Evolutionary conservation across 331 rosid species (phyloP).

Genomic region (Quercus lobata): DNA sequence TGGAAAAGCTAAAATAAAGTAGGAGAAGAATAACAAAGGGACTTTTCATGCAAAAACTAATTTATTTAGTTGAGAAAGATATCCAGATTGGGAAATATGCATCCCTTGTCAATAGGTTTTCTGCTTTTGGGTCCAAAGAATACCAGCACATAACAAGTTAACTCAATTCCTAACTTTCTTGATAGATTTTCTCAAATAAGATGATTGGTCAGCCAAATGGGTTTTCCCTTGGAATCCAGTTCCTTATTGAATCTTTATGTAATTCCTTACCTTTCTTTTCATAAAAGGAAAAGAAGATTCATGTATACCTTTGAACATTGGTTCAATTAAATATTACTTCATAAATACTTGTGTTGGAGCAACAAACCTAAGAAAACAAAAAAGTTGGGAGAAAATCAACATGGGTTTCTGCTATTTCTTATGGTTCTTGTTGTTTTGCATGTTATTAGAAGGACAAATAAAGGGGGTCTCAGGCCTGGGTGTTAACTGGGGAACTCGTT

Average conservation of each 20-base stretch:
- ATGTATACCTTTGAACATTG: neutral
- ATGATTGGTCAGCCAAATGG: slow-evolving; percentile 12
- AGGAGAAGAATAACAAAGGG: neutral
- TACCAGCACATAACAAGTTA: slow-evolving; percentile 24
- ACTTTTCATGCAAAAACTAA: neutral
- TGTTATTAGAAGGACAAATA: slow-evolving; percentile 29
- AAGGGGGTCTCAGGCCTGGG: slow-evolving; percentile 38
- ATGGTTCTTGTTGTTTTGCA: slow-evolving; percentile 34
- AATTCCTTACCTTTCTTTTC: slow-evolving; percentile 50
- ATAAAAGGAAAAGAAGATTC: slow-evolving; percentile 27
- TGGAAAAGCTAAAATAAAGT: neutral
- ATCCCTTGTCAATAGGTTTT: slow-evolving; percentile 16
- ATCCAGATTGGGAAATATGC: neutral
- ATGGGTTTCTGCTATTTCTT: slow-evolving; percentile 34
- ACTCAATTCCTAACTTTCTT: slow-evolving; percentile 61
- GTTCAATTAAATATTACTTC: slow-evolving; percentile 14
- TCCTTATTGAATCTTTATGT: slow-evolving; percentile 28
- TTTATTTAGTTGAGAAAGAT: neutral
- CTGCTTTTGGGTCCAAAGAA: slow-evolving; percentile 11
- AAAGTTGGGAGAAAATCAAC: neutral
- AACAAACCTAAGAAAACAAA: neutral
- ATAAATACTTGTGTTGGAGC: slow-evolving; percentile 13
- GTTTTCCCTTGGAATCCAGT: slow-evolving; percentile 43
- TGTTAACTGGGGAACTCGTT: slow-evolving; percentile 55
- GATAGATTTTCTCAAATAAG: slow-evolving; percentile 20